phyloP scores from a whole-genome alignment of 345 rosid genomes.

The Lepidium sativum region DNA sequence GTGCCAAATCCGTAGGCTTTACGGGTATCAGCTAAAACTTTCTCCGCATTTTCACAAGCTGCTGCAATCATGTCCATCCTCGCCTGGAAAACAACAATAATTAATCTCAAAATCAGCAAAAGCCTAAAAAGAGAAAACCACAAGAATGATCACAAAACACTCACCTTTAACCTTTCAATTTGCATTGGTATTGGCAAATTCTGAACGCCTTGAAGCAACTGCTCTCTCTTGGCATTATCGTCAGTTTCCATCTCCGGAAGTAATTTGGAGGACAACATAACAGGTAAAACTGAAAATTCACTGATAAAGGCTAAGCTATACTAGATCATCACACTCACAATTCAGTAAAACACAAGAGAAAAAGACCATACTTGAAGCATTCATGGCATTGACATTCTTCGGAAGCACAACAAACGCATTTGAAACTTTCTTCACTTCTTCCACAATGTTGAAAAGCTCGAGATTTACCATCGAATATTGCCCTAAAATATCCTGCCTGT shows the following conservation, averaged over 20 bases:
- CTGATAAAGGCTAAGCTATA: background rate
- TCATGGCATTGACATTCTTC: slow-evolving; percentile 78
- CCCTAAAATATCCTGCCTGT: slow-evolving; percentile 87
- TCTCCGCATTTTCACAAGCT: slow-evolving; percentile 93
- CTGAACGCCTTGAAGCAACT: slow-evolving; percentile 83
- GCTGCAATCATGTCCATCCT: slow-evolving; percentile 82
- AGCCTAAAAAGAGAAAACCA: background rate
- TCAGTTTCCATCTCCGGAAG: slow-evolving; percentile 92
- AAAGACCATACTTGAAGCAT: slow-evolving; percentile 53
- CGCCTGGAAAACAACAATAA: slow-evolving; percentile 30
- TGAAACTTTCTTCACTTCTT: slow-evolving; percentile 72
- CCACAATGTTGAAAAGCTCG: slow-evolving; percentile 86
- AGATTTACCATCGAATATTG: slow-evolving; percentile 90
- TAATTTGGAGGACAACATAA: slow-evolving; percentile 89
- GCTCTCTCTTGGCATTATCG: slow-evolving; percentile 76
- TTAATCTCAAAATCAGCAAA: background rate
- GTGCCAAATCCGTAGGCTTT: slow-evolving; percentile 77
- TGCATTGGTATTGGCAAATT: slow-evolving; percentile 60
- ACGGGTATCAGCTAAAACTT: slow-evolving; percentile 74
- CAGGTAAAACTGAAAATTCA: slow-evolving; percentile 66
- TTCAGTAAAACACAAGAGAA: background rate
- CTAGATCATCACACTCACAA: background rate
- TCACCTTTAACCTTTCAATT: slow-evolving; percentile 73
- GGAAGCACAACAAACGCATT: slow-evolving; percentile 85
- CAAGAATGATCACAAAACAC: background rate